Conservation (phyloP, 2,329 filamentous ascomycete genomes). For the Stachybotrys chlorohalonatus region DNA sequence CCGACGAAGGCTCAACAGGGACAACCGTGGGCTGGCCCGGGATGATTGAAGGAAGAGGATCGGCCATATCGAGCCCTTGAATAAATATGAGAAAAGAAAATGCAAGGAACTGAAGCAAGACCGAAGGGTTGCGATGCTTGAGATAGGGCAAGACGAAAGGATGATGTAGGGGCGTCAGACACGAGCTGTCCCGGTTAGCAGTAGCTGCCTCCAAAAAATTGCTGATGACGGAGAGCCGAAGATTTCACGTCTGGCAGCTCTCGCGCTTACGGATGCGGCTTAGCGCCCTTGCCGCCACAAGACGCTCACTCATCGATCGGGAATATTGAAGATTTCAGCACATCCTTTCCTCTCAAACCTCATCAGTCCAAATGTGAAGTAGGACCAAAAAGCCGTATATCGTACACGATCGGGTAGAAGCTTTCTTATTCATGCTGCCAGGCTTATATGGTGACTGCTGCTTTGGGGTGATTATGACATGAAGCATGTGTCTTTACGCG, state of each 20-base stretch:
- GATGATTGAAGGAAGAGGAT: conserved; percentile 36
- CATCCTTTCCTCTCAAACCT: too few relatives aligned
- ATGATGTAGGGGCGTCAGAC: conserved; percentile 20
- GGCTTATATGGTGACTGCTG: too few relatives aligned
- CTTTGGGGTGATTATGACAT: too few relatives aligned
- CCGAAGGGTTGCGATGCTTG: conserved; percentile 13
- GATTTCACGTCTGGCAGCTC: not conserved
- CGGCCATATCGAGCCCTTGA: conserved; percentile 26
- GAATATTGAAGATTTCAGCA: too few relatives aligned
- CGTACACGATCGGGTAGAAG: too few relatives aligned
- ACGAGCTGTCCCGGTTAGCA: not conserved
- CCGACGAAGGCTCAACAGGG: conserved; percentile 49
- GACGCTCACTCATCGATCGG: not conserved
- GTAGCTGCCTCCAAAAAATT: not conserved
- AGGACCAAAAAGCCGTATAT: too few relatives aligned
- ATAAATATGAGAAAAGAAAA: conserved; percentile 10
- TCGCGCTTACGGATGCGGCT: not conserved
- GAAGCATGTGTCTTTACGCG: too few relatives aligned
- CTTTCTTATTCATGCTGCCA: too few relatives aligned
- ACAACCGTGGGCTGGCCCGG: conserved; percentile 34
- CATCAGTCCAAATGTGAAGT: too few relatives aligned
- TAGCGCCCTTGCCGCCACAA: not conserved
- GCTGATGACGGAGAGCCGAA: not conserved
- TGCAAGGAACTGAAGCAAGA: conserved; percentile 4
- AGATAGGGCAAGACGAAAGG: conserved; percentile 12